Percentiles rank a stretch among this genome's conserved stretches.
Evolutionary conservation across 129 eudicot genomes (phyloP).

Genomic region (Deinandra increscens): DNA sequence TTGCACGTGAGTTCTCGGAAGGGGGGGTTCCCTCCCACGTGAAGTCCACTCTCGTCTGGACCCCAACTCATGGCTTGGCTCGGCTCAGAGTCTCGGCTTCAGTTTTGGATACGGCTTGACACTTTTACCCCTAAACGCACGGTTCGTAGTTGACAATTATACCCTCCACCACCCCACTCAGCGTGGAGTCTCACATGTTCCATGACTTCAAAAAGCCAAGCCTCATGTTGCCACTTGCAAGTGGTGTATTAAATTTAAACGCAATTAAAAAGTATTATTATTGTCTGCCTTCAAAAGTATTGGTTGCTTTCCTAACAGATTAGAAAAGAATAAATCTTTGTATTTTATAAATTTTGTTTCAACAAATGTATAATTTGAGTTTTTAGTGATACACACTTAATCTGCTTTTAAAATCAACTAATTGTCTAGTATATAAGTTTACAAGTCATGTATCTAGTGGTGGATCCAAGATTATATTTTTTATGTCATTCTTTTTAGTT

Average conservation of each 20-base stretch:
- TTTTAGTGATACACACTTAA: no score
- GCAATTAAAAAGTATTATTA: slow-evolving; percentile 7
- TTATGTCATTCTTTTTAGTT: no score
- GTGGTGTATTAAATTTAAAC: slow-evolving; percentile 4
- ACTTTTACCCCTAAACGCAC: slow-evolving; percentile 9
- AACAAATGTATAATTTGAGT: no score
- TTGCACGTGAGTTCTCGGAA: slow-evolving; percentile 58
- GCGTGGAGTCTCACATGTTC: slow-evolving; percentile 32
- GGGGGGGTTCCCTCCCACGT: slow-evolving; percentile 52
- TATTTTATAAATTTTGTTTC: background rate
- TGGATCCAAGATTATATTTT: no score
- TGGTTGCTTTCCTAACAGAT: slow-evolving; percentile 2
- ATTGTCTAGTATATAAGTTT: no score
- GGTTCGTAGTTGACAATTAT: slow-evolving; percentile 17
- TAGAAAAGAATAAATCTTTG: background rate
- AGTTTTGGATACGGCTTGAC: background rate
- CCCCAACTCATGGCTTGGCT: slow-evolving; percentile 24
- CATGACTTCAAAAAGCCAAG: slow-evolving; percentile 28
- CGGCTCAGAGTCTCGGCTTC: slow-evolving; percentile 1
- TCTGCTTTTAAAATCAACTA: no score
- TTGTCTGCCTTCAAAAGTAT: slow-evolving; percentile 11
- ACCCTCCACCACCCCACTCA: slow-evolving; percentile 31
- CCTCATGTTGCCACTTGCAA: slow-evolving; percentile 31
- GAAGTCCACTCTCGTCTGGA: slow-evolving; percentile 48
- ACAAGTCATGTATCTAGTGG: no score